These are phyloP conservation scores for Erysimum cheiri DNA, from an alignment of 441 rosid species.

Conservation along the genomic window DNA sequence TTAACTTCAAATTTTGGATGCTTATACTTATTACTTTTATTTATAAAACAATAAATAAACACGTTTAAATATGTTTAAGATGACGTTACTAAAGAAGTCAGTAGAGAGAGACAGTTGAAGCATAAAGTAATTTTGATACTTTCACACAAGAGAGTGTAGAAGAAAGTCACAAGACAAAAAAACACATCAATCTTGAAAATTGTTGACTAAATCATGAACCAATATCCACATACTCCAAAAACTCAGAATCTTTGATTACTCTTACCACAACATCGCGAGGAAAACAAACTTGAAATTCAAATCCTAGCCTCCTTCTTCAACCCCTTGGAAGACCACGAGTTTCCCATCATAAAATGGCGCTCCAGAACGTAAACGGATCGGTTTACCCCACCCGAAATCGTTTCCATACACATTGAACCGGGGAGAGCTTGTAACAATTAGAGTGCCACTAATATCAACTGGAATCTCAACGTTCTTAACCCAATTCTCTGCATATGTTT, in stretches of 20 bases:
- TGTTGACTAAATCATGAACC: conserved; percentile 13
- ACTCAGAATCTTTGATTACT: conserved; percentile 33
- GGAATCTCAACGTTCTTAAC: conserved; percentile 6
- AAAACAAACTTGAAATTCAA: conserved; percentile 41
- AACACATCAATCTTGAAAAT: background rate
- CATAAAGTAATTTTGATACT: background rate
- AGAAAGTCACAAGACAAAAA: background rate
- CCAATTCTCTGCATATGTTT: conserved; percentile 34
- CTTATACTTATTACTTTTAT: background rate
- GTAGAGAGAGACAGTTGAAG: background rate
- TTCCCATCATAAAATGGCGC: conserved; percentile 16
- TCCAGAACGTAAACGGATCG: conserved; percentile 4
- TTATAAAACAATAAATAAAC: background rate
- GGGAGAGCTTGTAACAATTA: conserved; percentile 20
- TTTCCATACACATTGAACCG: conserved; percentile 25
- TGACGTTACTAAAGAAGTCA: background rate
- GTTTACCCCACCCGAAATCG: conserved; percentile 44
- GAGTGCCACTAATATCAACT: background rate
- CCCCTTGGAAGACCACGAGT: conserved; percentile 27
- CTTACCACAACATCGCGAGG: conserved; percentile 13
- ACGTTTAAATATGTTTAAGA: background rate
- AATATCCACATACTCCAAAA: conserved; percentile 27
- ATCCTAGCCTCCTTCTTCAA: conserved; percentile 25
- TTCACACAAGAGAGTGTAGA: background rate
- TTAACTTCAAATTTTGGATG: background rate